Evolutionary conservation across 2,329 filamentous ascomycete species (phyloP).

Genomic region (Phialophora macrospora): DNA sequence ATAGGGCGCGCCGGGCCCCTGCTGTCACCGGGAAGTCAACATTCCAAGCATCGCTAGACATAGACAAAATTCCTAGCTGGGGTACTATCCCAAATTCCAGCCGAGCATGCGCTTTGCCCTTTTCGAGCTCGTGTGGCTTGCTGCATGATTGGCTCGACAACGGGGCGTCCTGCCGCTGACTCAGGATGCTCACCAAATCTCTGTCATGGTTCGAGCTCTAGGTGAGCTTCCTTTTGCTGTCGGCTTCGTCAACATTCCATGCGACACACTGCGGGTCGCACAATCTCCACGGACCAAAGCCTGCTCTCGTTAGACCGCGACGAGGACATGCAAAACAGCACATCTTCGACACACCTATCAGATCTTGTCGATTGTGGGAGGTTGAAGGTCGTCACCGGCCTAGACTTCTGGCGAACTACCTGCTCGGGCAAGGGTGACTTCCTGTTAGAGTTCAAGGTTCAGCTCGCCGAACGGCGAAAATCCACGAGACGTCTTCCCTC

Average conservation of each 20-base stretch:
- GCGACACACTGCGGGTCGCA: slow-evolving; percentile 9
- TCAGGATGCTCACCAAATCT: slow-evolving; percentile 32
- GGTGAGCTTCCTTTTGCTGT: slow-evolving; percentile 4
- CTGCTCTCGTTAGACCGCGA: neutral
- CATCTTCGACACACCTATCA: neutral
- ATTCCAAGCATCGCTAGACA: neutral
- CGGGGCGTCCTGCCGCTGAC: slow-evolving; percentile 22
- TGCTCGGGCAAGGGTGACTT: slow-evolving; percentile 1
- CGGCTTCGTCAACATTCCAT: slow-evolving; percentile 16
- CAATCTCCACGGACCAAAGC: slow-evolving; percentile 2
- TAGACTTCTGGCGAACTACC: neutral
- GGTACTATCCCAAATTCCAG: slow-evolving; percentile 10
- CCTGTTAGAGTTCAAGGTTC: slow-evolving; percentile 7
- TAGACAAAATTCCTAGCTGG: slow-evolving; percentile 19
- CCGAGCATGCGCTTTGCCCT: slow-evolving; percentile 15
- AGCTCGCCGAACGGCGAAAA: neutral
- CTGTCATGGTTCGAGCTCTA: slow-evolving; percentile 22
- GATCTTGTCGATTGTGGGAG: neutral
- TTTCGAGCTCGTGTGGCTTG: slow-evolving; percentile 21
- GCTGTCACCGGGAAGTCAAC: neutral
- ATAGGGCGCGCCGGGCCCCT: neutral
- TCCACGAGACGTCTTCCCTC: neutral
- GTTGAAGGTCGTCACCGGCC: neutral
- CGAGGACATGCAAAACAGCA: neutral
- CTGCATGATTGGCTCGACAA: slow-evolving; percentile 19